Conservation (phyloP, 495 filamentous ascomycete genomes). For the Cladorrhinum samala region DNA sequence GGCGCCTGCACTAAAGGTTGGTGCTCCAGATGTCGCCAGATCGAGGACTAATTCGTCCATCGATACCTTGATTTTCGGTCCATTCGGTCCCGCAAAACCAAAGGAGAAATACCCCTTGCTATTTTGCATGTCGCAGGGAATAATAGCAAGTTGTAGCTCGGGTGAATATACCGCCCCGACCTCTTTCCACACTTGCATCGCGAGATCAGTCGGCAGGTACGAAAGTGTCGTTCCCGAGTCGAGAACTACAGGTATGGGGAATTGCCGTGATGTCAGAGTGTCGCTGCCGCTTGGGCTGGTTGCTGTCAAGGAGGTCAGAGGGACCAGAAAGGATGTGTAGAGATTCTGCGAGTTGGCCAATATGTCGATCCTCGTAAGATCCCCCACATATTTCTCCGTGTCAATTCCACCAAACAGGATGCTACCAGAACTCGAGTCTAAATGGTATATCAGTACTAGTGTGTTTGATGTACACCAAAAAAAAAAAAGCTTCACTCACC, state of each 20-base stretch:
- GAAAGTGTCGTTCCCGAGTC: constrained; percentile 87
- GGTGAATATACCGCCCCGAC: constrained; percentile 54
- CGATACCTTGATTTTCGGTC: constrained; percentile 61
- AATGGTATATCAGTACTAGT: background rate
- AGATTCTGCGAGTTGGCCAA: constrained; percentile 40
- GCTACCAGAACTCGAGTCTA: constrained; percentile 38
- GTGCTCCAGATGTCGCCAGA: constrained; percentile 42
- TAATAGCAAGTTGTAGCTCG: constrained; percentile 47
- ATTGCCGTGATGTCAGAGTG: constrained; percentile 43
- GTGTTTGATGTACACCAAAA: background rate
- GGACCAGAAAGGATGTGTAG: constrained; percentile 63
- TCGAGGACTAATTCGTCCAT: constrained; percentile 75
- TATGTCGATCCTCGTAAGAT: constrained; percentile 62
- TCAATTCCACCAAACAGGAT: constrained; percentile 88
- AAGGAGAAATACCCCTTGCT: constrained; percentile 63
- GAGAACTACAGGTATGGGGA: constrained; percentile 64
- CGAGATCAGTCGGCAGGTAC: constrained; percentile 71
- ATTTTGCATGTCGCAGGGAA: constrained; percentile 64
- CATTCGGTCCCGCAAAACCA: constrained; percentile 57
- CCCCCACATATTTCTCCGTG: constrained; percentile 72
- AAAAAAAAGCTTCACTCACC: constrained; percentile 23
- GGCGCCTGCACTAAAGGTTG: constrained; percentile 34
- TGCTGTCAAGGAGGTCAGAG: constrained; percentile 54
- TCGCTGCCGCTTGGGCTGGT: constrained; percentile 42
- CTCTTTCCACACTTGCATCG: constrained; percentile 58